These are phyloP conservation scores for Phytophthora pini DNA, from an alignment of 352 stramenopile species.

Conservation along the genomic window DNA sequence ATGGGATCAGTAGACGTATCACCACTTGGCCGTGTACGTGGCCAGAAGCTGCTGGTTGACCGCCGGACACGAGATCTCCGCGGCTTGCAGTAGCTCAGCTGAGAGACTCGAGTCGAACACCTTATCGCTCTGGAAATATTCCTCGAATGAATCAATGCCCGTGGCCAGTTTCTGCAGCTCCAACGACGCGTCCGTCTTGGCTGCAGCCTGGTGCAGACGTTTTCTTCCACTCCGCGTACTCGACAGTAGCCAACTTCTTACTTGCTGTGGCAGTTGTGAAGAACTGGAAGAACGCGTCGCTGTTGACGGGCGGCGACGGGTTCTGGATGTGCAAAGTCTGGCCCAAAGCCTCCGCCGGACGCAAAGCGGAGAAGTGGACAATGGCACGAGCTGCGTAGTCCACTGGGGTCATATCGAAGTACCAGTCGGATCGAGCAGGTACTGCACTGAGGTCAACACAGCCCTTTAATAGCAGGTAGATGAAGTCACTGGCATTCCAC, in stretches of 20 bases:
- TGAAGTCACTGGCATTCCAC: slow-evolving; percentile 92
- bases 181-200: slow-evolving; percentile 31
- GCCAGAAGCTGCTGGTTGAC: slow-evolving; percentile 49
- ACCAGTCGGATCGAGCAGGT: slow-evolving; percentile 72
- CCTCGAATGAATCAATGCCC: slow-evolving; percentile 69
- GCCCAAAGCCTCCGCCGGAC: slow-evolving; percentile 58
- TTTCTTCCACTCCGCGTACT: slow-evolving; percentile 52
- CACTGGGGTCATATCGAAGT: slow-evolving; percentile 93
- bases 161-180: slow-evolving; percentile 68
- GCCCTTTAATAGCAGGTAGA: slow-evolving; percentile 88
- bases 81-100: slow-evolving; percentile 45
- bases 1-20: slow-evolving; percentile 3
- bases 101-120: slow-evolving; percentile 65
- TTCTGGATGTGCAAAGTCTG: slow-evolving; percentile 85
- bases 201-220: slow-evolving; percentile 35
- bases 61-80: slow-evolving; percentile 48
- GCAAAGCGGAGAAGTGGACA: slow-evolving; percentile 73
- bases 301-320: slow-evolving; percentile 43
- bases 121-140: slow-evolving; percentile 70
- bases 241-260: slow-evolving; percentile 36
- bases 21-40: slow-evolving; percentile 56
- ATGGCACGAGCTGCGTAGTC: slow-evolving; percentile 91
- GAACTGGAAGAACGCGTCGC: slow-evolving; percentile 57
- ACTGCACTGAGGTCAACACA: slow-evolving; percentile 70
- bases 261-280: slow-evolving; percentile 37